phyloP scores from a whole-genome alignment of 176 grass and related monocot species.

The Carex kokanica region DNA sequence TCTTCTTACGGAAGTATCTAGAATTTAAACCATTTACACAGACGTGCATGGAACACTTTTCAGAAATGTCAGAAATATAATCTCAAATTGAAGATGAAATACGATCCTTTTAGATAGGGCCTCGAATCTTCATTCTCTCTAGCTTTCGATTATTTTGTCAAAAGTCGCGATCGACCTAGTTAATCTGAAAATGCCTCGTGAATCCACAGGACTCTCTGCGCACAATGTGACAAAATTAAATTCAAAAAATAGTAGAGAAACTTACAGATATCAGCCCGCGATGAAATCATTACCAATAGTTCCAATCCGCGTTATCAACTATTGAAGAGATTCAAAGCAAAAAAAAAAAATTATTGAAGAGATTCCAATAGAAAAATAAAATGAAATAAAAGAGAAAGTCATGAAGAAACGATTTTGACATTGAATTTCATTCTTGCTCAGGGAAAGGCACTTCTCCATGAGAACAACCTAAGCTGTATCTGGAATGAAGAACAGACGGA shows the following conservation, averaged over 20 bases:
- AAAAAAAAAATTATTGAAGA: neutral
- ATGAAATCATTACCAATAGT: neutral
- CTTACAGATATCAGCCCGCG: neutral
- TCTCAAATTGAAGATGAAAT: neutral
- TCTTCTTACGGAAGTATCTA: neutral
- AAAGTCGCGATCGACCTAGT: neutral
- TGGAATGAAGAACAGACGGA: neutral
- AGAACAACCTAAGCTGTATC: neutral
- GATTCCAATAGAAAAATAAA: neutral
- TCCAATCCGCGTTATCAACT: neutral
- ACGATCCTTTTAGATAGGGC: neutral
- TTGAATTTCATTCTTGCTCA: neutral
- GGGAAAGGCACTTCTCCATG: conserved; percentile 6
- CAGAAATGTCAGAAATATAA: neutral
- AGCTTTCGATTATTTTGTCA: neutral
- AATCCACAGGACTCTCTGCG: neutral
- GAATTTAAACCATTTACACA: neutral
- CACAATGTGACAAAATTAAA: neutral
- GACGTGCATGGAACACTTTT: neutral
- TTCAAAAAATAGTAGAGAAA: neutral
- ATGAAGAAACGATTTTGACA: neutral
- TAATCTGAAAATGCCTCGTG: neutral
- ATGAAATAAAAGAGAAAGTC: too few relatives aligned
- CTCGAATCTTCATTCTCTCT: neutral
- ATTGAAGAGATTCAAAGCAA: neutral